phyloP scores from a whole-genome alignment of 2,329 filamentous ascomycete species.

The Fusarium oligoseptatum region DNA sequence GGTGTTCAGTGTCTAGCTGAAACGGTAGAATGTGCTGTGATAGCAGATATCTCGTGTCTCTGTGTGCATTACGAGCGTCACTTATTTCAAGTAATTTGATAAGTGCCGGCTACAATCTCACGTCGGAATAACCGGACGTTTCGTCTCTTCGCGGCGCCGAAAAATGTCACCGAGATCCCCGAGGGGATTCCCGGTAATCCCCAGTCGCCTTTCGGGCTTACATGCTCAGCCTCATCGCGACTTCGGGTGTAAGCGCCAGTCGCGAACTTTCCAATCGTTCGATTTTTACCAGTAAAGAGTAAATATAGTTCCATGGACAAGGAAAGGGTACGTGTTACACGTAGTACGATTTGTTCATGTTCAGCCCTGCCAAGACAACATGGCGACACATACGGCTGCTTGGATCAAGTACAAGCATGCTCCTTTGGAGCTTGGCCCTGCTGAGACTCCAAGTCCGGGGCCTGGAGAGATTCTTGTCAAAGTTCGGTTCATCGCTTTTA shows the following conservation, averaged over 20 bases:
- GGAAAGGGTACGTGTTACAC: not conserved
- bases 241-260: not conserved
- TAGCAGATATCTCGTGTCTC: not conserved
- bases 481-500: not conserved
- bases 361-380: not conserved
- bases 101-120: not conserved
- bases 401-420: not conserved
- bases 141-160: not conserved
- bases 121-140: not conserved
- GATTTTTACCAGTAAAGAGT: not conserved
- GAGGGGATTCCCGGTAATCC: conserved; percentile 22
- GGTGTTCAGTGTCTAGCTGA: not conserved
- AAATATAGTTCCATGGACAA: not conserved
- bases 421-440: not conserved
- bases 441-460: not conserved
- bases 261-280: not conserved
- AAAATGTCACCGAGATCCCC: conserved; percentile 9
- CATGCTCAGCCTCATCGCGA: conserved; percentile 2
- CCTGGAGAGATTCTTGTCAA: not conserved
- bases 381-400: not conserved
- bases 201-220: not conserved
- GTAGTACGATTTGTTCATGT: not conserved
- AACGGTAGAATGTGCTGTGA: not conserved
- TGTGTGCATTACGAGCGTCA: not conserved
- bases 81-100: not conserved